Evolutionary conservation across 2,329 filamentous ascomycete species (phyloP), one percentile per base, ranked within the genome.

Genomic region (Diaporthe citriasiana): DNA sequence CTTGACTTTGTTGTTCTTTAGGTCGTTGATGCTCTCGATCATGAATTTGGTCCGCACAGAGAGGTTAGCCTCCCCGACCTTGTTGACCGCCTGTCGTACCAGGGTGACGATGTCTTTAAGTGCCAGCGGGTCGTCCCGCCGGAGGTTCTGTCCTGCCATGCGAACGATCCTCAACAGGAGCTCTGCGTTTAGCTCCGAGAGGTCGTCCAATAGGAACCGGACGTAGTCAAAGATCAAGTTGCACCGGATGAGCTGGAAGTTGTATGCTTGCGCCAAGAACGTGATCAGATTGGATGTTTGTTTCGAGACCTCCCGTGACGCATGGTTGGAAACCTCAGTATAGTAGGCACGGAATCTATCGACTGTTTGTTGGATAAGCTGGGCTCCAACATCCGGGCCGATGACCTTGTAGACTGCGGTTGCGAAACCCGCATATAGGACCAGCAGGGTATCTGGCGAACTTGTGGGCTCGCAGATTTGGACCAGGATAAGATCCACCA

Each of bases 31-130:
- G 0, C 93, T 97, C 80, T 98, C 96, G 69, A 99, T 94, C 95
- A 98, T 98, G 84, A 98, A 98, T 78, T 94, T 97, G 1, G 96
- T 98, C 72, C 97, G 92, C 13, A 95, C 94, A 1, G 95, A 96
- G 38, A 98, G 86, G 27, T 91, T 93, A 17, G 86, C 86, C 78
- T 94, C 91, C 6, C 93, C 94, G 47, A 89, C 85, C 74, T 90
- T 91, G 0, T 90, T 86, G 3, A 95, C 89, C 1, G 92, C 91
- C 30, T 92, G 91, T 77, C 94, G 94, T 73, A 98, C 89, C 66
- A 95, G 87, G 15, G 93, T 86, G 8, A 98, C 92, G 76, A 99
- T 97, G 76, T 97, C 94, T 81, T 97, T 98, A 66, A 99, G 85
- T 0, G 96, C 88, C 47, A 94, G 92, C 0, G 96, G 93, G 78